Evolutionary conservation across 75 land plant genomes (phyloP).

Genomic region (Sequoia sempervirens): DNA sequence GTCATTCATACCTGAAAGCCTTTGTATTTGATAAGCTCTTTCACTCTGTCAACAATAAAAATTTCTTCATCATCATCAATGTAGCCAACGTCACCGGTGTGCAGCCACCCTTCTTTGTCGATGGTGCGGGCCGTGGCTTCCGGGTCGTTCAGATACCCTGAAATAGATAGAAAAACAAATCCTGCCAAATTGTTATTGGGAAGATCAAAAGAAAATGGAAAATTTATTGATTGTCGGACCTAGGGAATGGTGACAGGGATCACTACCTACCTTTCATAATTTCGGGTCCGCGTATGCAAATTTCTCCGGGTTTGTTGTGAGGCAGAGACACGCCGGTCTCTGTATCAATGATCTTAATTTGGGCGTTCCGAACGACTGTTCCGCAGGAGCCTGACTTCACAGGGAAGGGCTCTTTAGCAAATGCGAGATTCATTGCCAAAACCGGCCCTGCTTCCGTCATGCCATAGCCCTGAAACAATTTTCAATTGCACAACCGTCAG

Average conservation of each 20-base stretch:
- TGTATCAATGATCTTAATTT: conserved; percentile 63
- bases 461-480: conserved; percentile 65
- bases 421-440: conserved; percentile 58
- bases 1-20: conserved; percentile 70
- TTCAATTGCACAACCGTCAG: too few relatives aligned
- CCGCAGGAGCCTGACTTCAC: conserved; percentile 75
- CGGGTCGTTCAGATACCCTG: conserved; percentile 82
- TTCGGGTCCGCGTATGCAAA: conserved; percentile 68
- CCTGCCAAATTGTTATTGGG: too few relatives aligned
- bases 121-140: conserved; percentile 70
- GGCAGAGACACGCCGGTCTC: conserved; percentile 61
- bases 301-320: conserved; percentile 68
- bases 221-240: neutral
- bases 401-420: conserved; percentile 57
- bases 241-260: conserved; percentile 12
- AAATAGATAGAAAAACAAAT: neutral
- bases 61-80: conserved; percentile 89
- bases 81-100: conserved; percentile 89
- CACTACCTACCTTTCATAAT: conserved; percentile 76
- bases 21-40: conserved; percentile 88
- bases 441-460: conserved; percentile 92
- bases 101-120: conserved; percentile 87
- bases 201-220: neutral
- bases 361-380: conserved; percentile 72
- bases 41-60: conserved; percentile 89